A percentile compares a stretch with the other conserved stretches of the same genome.
These are phyloP conservation scores for Salix dunnii DNA, from an alignment of 345 rosid species.

Conservation along the genomic window DNA sequence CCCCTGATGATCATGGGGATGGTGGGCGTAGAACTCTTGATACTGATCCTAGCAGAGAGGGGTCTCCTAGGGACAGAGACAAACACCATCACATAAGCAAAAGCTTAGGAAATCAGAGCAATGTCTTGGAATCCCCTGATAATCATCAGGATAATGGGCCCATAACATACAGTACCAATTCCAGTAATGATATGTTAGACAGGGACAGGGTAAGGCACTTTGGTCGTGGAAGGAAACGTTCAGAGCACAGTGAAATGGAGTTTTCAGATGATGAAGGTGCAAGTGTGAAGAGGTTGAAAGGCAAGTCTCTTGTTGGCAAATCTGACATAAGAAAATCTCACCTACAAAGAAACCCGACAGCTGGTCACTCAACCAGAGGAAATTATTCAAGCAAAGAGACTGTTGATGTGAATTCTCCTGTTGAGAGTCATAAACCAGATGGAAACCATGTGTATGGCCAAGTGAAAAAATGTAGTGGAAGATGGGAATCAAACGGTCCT, in stretches of 20 bases:
- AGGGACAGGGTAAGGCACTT: slow-evolving; percentile 20
- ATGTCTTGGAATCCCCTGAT: slow-evolving; percentile 8
- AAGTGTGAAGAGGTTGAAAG: slow-evolving; percentile 12
- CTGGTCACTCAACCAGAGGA: slow-evolving; percentile 7
- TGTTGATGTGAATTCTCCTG: slow-evolving; percentile 5
- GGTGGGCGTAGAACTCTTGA: slow-evolving; percentile 11
- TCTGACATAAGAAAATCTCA: slow-evolving; percentile 11
- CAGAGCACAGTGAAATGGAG: slow-evolving; percentile 11
- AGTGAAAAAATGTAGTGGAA: slow-evolving; percentile 4
- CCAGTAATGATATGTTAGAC: slow-evolving; percentile 24
- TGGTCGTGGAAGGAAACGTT: slow-evolving; percentile 25
- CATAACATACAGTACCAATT: slow-evolving; percentile 8
- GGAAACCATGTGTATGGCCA: neutral
- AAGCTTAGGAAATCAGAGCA: slow-evolving; percentile 17
- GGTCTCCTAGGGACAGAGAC: slow-evolving; percentile 20
- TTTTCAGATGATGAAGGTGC: slow-evolving; percentile 14
- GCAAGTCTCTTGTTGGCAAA: neutral
- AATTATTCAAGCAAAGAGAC: slow-evolving; percentile 14
- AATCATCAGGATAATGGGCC: slow-evolving; percentile 10
- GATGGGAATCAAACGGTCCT: neutral
- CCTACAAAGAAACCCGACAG: neutral
- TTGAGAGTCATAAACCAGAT: neutral
- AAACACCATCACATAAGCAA: slow-evolving; percentile 18
- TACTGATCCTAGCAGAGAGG: slow-evolving; percentile 14
- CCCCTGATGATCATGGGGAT: slow-evolving; percentile 22